phyloP scores from a whole-genome alignment of 2,329 filamentous ascomycete species.

The Beauveria bassiana region DNA sequence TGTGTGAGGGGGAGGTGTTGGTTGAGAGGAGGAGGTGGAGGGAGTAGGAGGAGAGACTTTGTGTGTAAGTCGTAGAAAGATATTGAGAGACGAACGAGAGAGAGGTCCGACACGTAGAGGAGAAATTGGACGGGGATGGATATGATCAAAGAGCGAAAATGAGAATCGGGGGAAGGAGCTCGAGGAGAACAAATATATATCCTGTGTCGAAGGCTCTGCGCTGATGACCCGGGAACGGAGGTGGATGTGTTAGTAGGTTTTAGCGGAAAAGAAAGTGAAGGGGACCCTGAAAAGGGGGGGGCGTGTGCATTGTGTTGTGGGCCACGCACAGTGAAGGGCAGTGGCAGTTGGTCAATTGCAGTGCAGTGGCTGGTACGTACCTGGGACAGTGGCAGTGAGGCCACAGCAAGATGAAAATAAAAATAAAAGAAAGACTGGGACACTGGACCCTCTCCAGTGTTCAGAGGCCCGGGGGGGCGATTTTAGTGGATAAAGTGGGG shows the following conservation, averaged over 20 bases:
- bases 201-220: constrained; percentile 4
- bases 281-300: neutral
- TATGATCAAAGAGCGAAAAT: neutral
- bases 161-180: neutral
- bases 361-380: too few species aligned
- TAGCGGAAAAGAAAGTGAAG: neutral
- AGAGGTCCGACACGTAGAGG: neutral
- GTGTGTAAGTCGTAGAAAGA: neutral
- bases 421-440: neutral
- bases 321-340: neutral
- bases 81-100: neutral
- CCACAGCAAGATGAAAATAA: neutral
- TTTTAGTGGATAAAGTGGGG: neutral
- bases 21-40: neutral
- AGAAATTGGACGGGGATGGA: neutral
- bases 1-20: neutral
- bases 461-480: neutral
- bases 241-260: neutral
- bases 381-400: neutral
- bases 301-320: neutral
- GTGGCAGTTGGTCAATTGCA: too few species aligned
- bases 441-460: neutral
- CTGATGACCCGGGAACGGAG: constrained; percentile 9
- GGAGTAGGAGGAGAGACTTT: neutral
- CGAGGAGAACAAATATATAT: constrained; percentile 10